These are phyloP conservation scores for Wallacemonas rigidus DNA, from an alignment of 208 protist genomes.

Conservation along the genomic window DNA sequence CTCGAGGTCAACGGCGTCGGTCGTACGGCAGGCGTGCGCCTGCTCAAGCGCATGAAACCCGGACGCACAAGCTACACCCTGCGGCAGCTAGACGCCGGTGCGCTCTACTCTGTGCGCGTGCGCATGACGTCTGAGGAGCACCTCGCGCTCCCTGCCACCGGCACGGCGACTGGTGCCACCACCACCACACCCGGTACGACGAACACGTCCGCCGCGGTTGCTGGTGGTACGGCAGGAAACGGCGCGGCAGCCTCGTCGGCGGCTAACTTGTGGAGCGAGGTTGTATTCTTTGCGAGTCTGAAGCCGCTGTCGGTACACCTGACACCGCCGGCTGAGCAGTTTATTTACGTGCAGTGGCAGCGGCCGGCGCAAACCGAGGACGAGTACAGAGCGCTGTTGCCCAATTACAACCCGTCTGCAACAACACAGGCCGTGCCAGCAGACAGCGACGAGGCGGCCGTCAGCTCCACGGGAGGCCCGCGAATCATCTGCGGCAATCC, in stretches of 20 bases:
- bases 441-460: neutral
- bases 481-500: conserved; percentile 39
- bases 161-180: neutral
- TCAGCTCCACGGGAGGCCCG: neutral
- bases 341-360: conserved; percentile 78
- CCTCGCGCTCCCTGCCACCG: conserved; percentile 17
- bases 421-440: neutral
- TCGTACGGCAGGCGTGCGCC: conserved; percentile 43
- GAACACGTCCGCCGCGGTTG: neutral
- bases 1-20: conserved; percentile 80
- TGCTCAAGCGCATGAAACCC: conserved; percentile 81
- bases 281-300: conserved; percentile 76
- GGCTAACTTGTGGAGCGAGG: conserved; percentile 79
- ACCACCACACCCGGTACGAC: neutral
- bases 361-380: conserved; percentile 58
- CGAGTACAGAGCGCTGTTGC: conserved; percentile 58
- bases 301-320: conserved; percentile 70
- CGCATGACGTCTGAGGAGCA: conserved; percentile 59
- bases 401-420: conserved; percentile 14
- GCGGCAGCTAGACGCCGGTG: conserved; percentile 76
- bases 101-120: conserved; percentile 76
- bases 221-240: too few species aligned
- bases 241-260: neutral
- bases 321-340: conserved; percentile 67
- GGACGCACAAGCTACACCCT: conserved; percentile 65